Base-by-base conservation (phyloP, 371 early-diverging fungal species). In the Mucor mucedo region DNA sequence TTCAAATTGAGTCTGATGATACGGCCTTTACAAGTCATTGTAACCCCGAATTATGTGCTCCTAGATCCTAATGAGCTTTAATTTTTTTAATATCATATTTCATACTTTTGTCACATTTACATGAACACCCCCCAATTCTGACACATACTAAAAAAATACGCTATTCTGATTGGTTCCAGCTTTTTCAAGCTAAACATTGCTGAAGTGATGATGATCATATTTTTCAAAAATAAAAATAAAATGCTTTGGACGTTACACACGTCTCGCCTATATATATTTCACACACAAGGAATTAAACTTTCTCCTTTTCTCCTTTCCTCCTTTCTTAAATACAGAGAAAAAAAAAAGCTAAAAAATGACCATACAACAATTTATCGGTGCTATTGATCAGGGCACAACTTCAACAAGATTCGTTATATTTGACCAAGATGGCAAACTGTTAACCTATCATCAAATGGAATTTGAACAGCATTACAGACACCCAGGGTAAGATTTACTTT, bases 311-410 rank as follows among this genome's bases (percentile, higher is more conserved):
- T 52, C 59, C 53, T 27, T 62, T 65, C 5, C 53, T 57, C 41
- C 42, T 47, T 41, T 35, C 62, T 45, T 49, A 35, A 21, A 58
- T 39, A 13, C n/a, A 21, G 16, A 44, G 5, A 2, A 44, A 44
- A 44, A 41, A 49, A 3, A 8, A 28, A 52, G n/a, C 30, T 52
- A 57, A 35, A 41, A 50, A 42, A 58, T 62, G 62, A 55, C 56
- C 29, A 39, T n/a, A 70, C 67, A 70, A 68, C 79, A 76, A 35
- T 89, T 87, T 72, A 72, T 97, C 48, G 95, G 92, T 50, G 84
- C 97, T 65, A 91, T 97, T 62, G 97, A 97, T 79, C 94, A 97
- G 77, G 97, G 97, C 70, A 97, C 97, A 13, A 88, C 92, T 13
- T 93, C 93, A 28, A 86, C 96, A 35, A 84, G 97, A 14, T 95